Base-by-base conservation (phyloP, 2,329 filamentous ascomycete species). In the Diaporthe sp. region DNA sequence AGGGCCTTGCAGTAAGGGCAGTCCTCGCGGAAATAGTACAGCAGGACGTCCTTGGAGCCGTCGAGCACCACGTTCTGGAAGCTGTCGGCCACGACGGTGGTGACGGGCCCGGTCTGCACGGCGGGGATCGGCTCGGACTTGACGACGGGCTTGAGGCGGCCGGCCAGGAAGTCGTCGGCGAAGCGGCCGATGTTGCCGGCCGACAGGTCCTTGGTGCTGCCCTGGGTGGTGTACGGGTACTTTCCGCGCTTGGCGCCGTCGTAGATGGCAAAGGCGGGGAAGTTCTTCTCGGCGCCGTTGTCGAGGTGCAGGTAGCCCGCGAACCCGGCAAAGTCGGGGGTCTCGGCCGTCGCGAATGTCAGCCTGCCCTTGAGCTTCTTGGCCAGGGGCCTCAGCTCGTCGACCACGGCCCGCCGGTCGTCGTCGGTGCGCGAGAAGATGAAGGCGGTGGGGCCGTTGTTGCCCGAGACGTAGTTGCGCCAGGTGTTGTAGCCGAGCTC, bases 1-100 rank as follows among this genome's bases (percentile, higher is more conserved):
- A 99, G 93, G 85, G 92, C 96, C 92, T 98, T 98, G 95, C 97
- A 99, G 92, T 99, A 97, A 80, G 97, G 97, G 85, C 97, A 99
- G 96, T 97, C 98, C 79, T 97, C 96, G 76, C 97, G 97, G 88
- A 98, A 98, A 89, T 98, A 98, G 90, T 99, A 97, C 79, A 99
- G 87, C 79, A 99, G 92, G 76, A 99, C 97, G 85, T 99, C 97
- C 93, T 98, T 98, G 84, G 93, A 90, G 85, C 98, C 93, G 84
- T 99, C 94, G 74, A 98, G 90, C 82, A 99, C 96, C 79, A 98
- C 87, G 9, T 97, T 91, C 79, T 98, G 90, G 91, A 98, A 99
- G 88, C 91, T 96, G 88, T 98, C 94, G 84, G 96, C 97, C 75
- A 99, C 97, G 76, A 99, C 90, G 77, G 97, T 90, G 77, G 92